These are phyloP conservation scores for Cucumis cinereus DNA, from an alignment of 306 rosid genomes.

Conservation along the genomic window DNA sequence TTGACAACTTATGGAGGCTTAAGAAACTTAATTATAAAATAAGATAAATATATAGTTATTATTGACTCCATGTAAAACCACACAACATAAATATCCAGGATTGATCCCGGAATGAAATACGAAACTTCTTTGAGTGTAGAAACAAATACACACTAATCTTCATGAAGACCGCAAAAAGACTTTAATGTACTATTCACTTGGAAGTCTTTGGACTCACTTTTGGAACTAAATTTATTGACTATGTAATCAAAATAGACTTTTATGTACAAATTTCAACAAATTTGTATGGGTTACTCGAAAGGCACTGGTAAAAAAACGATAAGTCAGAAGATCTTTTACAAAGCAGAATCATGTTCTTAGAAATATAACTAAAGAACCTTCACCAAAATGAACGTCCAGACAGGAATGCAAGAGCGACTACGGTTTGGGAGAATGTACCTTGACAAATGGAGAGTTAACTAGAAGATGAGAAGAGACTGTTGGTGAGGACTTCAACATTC, in stretches of 20 bases:
- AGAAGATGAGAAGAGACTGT: conserved; percentile 66
- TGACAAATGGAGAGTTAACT: conserved; percentile 65
- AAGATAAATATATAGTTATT: background rate
- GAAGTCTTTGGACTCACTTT: conserved; percentile 1
- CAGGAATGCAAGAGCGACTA: background rate
- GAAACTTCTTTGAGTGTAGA: background rate
- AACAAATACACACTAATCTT: background rate
- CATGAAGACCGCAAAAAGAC: background rate
- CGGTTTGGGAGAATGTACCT: conserved; percentile 28
- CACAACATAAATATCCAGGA: background rate
- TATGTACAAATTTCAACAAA: background rate
- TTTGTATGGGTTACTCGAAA: background rate
- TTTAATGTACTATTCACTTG: no score
- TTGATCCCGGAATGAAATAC: background rate
- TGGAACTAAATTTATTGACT: background rate
- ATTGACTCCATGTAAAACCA: background rate
- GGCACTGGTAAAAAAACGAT: background rate
- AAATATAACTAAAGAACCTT: background rate
- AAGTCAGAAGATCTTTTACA: background rate
- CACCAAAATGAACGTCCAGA: background rate
- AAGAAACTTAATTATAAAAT: background rate
- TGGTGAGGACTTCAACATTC: conserved; percentile 46
- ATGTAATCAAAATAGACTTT: background rate
- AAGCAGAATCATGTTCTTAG: background rate
- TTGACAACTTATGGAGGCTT: background rate